Evolutionary conservation across 345 rosid genomes (phyloP), one percentile per base, ranked within the genome.

Genomic region (Rhizophora apiculata): DNA sequence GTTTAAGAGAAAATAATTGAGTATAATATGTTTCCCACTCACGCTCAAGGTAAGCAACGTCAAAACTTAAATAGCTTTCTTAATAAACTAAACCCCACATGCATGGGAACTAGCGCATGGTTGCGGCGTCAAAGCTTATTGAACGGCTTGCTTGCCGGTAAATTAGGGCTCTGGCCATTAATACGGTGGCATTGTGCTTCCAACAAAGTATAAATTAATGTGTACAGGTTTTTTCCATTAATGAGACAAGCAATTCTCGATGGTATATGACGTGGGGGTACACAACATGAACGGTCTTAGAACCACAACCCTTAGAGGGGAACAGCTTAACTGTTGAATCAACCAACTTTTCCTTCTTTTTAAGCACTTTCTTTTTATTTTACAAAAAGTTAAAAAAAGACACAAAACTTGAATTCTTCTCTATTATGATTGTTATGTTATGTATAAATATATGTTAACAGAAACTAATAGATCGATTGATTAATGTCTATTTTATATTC

Each of bases 101-200:
- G 77, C 78, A 68, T 67, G 77, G 63, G 13, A 22, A 48, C 30
- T 18, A 0, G 30, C 64, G 18, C 46, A 72, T 27, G 59, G 59
- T 64, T 72, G 69, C 36, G 64, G 69, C 58, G 52, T 46, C 64
- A 64, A 72, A 37, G 22, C 63, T 56, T 57, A 30, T 6, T 48
- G 67, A 68, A 62, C 27, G 65, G 63, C 61, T 64, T 32, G 60
- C 52, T 36, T 53, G 63, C 68, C 62, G 75, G 75, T 64, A 53
- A 68, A 60, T 43, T 37, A 39, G 60, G 79, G 70, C 70, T 3
- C 10, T 36, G 66, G 79, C 71, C 79, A 74, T 65, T 52, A 43
- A 66, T 18, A 27, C 67, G 68, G 69, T 56, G 68, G 72, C 64
- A 32, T 46, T 32, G 9, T 16, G 73, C 54, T 63, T 57, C 56